These are phyloP conservation scores for Thelephora terrestris DNA, from an alignment of 1,284 basidiomycete genomes.

Conservation along the genomic window DNA sequence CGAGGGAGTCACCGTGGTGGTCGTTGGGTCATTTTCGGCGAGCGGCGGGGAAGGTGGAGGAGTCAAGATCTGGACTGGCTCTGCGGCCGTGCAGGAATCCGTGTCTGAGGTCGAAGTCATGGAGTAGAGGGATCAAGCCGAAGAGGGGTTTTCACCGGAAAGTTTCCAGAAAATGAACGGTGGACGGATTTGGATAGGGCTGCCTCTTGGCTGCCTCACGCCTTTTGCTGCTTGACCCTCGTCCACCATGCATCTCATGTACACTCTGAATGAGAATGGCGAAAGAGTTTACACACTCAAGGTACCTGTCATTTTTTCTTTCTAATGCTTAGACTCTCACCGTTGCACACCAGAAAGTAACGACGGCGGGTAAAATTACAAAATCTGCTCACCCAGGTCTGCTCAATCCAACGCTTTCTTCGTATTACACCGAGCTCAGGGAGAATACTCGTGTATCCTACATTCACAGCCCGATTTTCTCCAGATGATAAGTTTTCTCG, in stretches of 20 bases:
- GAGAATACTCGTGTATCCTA: background rate
- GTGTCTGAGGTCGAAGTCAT: too few species aligned
- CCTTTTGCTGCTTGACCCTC: background rate
- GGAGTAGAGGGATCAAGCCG: too few species aligned
- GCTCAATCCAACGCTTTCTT: constrained; percentile 19
- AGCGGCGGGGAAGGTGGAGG: background rate
- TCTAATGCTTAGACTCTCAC: background rate
- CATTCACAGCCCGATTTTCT: constrained; percentile 78
- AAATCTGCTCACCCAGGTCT: constrained; percentile 93
- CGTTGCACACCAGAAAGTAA: constrained; percentile 57
- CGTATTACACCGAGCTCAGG: background rate
- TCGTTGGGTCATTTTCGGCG: background rate
- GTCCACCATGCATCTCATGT: constrained; percentile 84
- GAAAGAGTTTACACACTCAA: constrained; percentile 87
- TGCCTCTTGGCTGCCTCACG: background rate
- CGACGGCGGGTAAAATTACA: constrained; percentile 70
- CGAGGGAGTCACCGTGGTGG: background rate
- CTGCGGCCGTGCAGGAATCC: too few species aligned
- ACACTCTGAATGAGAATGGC: constrained; percentile 72
- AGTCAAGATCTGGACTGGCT: background rate
- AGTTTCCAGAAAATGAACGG: too few species aligned
- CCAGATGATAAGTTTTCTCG: constrained; percentile 97
- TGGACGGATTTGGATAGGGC: too few species aligned
- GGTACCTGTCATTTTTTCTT: constrained; percentile 33
- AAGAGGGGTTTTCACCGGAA: too few species aligned